Evolutionary conservation across 305 asterid species (phyloP), one percentile per base, ranked within the genome.

Genomic region (Fraxinus latifolia): DNA sequence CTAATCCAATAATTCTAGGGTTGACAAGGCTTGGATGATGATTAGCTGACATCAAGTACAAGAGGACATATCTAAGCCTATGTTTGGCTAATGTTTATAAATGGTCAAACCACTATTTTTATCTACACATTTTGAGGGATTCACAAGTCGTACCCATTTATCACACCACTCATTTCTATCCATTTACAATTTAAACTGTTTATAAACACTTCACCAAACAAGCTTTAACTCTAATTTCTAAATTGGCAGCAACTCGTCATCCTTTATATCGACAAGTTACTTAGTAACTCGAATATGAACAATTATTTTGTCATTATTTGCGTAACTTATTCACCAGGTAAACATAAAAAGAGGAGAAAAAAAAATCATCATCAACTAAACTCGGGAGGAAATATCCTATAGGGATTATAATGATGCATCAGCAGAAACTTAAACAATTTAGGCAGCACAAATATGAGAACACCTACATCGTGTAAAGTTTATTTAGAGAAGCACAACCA

Each of bases 311-410:
- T 62, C 72, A 62, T 62, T 23, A n/a, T 17, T 14, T 17, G 4
- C 7, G 29, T 21, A 58, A 58, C 68, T n/a, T 2, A 58, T 19
- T 58, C 29, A 58, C 27, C 68, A 9, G 5, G 65, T 5, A 25
- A 23, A 12, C 23, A 37, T 37, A 58, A 14, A 14, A 62, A 31
- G 68, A 32, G 47, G 27, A n/a, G 14, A 8, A 27, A 32, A 31
- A 9, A 42, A 42, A 42, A 8, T 42, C 62, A 60, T 11, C 81
- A 60, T 34, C 58, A 83, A 62, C 72, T 0, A 33, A 8, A 79
- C 72, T 19, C 50, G 12, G 67, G 29, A 74, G 78, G 79, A 65
- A 72, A 31, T 34, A 33, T 70, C 60, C 78, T 55, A 70, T 19
- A 77, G 5, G 68, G 47, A 72, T 53, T 74, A 55, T 29, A 71